Evolutionary conservation across 2,329 filamentous ascomycete genomes (phyloP).

Genomic region (Thermothelomyces thermophilus): DNA sequence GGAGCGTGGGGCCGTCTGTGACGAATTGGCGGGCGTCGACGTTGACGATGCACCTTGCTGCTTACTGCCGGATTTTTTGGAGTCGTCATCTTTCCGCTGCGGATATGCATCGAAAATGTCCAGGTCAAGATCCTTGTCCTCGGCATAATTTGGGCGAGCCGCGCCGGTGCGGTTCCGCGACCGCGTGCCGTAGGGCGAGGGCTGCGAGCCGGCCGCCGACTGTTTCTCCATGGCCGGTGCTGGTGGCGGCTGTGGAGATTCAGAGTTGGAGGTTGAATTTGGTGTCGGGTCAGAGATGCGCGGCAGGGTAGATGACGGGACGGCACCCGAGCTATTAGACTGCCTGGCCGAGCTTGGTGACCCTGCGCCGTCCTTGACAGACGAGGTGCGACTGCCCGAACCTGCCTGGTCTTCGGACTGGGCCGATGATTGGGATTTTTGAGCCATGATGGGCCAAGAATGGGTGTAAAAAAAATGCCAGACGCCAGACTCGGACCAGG

Average conservation of each 20-base stretch:
- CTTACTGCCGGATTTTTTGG: slow-evolving; percentile 48
- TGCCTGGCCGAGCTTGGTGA: slow-evolving; percentile 25
- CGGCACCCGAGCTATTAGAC: slow-evolving; percentile 18
- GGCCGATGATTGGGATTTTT: slow-evolving; percentile 33
- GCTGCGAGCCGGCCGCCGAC: slow-evolving; percentile 39
- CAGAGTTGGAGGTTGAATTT: slow-evolving; percentile 16
- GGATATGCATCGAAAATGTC: slow-evolving; percentile 68
- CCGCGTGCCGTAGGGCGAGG: slow-evolving; percentile 81
- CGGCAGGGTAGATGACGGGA: slow-evolving; percentile 27
- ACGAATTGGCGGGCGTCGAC: slow-evolving; percentile 16
- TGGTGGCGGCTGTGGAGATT: slow-evolving; percentile 30
- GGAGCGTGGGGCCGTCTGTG: slow-evolving; percentile 22
- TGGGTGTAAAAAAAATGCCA: slow-evolving; percentile 11
- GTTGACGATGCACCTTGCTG: slow-evolving; percentile 19
- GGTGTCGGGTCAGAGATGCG: slow-evolving; percentile 29
- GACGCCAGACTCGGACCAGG: slow-evolving; percentile 2
- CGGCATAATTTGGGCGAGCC: slow-evolving; percentile 87
- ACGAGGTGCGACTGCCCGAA: slow-evolving; percentile 23
- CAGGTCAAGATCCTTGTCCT: slow-evolving; percentile 83
- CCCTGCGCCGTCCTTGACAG: slow-evolving; percentile 26
- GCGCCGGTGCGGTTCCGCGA: slow-evolving; percentile 80
- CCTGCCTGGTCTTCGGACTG: slow-evolving; percentile 27
- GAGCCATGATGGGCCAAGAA: slow-evolving; percentile 27
- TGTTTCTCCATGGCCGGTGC: slow-evolving; percentile 40
- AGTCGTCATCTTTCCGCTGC: slow-evolving; percentile 49